These are phyloP conservation scores for Capsicum rhomboideum DNA, from an alignment of 257 asterid species.

Conservation along the genomic window DNA sequence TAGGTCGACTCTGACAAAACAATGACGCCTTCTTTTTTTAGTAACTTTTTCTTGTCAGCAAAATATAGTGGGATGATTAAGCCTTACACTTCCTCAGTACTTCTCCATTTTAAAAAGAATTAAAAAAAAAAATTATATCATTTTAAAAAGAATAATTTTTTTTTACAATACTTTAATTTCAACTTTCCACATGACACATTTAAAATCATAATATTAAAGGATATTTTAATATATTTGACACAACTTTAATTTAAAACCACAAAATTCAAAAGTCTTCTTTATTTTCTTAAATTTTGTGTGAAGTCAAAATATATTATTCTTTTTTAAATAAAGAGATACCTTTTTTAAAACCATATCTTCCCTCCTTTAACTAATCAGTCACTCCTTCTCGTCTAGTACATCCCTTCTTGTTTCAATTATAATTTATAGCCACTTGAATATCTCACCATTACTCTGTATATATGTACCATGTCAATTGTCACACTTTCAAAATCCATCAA, in stretches of 20 bases:
- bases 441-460: not conserved
- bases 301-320: too few relatives aligned
- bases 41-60: not conserved
- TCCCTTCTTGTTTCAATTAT: not conserved
- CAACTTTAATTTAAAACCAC: too few relatives aligned
- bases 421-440: not conserved
- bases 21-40: not conserved
- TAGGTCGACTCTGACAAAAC: not conserved
- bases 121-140: too few relatives aligned
- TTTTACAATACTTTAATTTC: too few relatives aligned
- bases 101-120: too few relatives aligned
- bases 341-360: not conserved
- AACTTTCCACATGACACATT: too few relatives aligned
- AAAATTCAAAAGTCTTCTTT: too few relatives aligned
- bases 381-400: not conserved
- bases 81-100: not conserved
- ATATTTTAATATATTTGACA: too few relatives aligned
- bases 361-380: not conserved
- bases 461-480: not conserved
- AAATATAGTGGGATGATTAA: not conserved
- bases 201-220: too few relatives aligned
- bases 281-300: too few relatives aligned
- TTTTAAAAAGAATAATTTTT: too few relatives aligned
- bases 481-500: not conserved
- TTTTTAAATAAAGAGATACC: too few relatives aligned